Evolutionary conservation across 176 grass and related monocot species (phyloP).

Genomic region (Oryza rufipogon): DNA sequence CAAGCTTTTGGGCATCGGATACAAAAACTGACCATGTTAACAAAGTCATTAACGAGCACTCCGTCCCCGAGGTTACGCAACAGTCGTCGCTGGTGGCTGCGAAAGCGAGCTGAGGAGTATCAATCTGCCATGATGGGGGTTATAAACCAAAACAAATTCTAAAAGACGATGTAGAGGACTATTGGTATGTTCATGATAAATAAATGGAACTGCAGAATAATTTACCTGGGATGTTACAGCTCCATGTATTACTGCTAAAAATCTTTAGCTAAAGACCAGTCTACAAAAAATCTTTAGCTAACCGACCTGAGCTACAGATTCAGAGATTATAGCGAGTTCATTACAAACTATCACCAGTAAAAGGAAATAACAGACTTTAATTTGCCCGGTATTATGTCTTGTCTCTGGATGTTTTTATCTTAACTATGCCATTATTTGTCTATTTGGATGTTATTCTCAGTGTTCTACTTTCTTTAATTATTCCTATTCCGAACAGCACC

Average conservation of each 20-base stretch:
- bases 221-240: background rate
- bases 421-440: background rate
- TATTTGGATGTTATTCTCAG: background rate
- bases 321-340: background rate
- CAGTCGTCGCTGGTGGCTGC: constrained; percentile 25
- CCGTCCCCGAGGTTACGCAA: constrained; percentile 26
- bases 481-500: background rate
- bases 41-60: constrained; percentile 7
- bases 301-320: background rate
- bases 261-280: background rate
- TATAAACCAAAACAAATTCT: background rate
- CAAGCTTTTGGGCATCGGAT: constrained; percentile 52
- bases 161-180: background rate
- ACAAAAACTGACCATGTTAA: constrained; percentile 23
- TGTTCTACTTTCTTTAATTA: background rate
- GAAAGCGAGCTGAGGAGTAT: constrained; percentile 52
- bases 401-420: background rate
- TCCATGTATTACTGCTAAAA: background rate
- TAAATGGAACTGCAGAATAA: background rate
- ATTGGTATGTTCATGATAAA: background rate
- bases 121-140: background rate
- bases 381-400: background rate
- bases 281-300: background rate
- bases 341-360: background rate
- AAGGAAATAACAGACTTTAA: background rate